Conservation (phyloP, 2,329 filamentous ascomycete genomes). For the Ustulina deusta region DNA sequence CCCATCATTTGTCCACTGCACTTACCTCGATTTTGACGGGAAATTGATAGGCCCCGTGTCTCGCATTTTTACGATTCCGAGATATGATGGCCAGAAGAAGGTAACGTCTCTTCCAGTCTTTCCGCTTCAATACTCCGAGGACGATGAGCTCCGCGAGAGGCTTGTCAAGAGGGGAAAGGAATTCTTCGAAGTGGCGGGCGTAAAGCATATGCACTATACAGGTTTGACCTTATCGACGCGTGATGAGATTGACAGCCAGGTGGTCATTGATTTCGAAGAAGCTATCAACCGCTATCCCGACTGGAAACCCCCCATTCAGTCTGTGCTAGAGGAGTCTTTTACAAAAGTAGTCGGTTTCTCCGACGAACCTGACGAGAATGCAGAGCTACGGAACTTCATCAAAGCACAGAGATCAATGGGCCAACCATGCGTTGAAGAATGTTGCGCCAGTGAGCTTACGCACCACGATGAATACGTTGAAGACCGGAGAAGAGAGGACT, state of each 20-base stretch:
- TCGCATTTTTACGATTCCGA: slow-evolving; percentile 5
- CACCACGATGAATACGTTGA: slow-evolving; percentile 29
- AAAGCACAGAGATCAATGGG: not conserved
- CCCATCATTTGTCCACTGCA: slow-evolving; percentile 32
- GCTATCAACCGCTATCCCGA: slow-evolving; percentile 37
- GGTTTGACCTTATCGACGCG: slow-evolving; percentile 40
- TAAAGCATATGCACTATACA: slow-evolving; percentile 46
- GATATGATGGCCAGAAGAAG: not conserved
- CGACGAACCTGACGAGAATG: not conserved
- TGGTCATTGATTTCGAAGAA: slow-evolving; percentile 48
- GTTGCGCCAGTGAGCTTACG: slow-evolving; percentile 18
- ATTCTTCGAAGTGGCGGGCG: slow-evolving; percentile 23
- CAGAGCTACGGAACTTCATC: not conserved
- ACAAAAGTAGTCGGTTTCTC: not conserved
- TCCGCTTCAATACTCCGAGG: not conserved
- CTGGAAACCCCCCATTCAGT: slow-evolving; percentile 27
- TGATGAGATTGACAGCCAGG: slow-evolving; percentile 49
- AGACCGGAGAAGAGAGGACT: slow-evolving; percentile 16
- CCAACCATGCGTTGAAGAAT: slow-evolving; percentile 25
- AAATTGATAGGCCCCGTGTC: slow-evolving; percentile 2
- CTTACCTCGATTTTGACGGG: slow-evolving; percentile 27
- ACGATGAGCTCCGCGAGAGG: not conserved
- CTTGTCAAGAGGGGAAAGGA: slow-evolving; percentile 32
- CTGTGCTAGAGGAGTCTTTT: not conserved
- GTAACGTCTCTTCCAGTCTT: slow-evolving; percentile 6